Conservation (phyloP, 2,329 filamentous ascomycete species). For the Akanthomyces lecanii region DNA sequence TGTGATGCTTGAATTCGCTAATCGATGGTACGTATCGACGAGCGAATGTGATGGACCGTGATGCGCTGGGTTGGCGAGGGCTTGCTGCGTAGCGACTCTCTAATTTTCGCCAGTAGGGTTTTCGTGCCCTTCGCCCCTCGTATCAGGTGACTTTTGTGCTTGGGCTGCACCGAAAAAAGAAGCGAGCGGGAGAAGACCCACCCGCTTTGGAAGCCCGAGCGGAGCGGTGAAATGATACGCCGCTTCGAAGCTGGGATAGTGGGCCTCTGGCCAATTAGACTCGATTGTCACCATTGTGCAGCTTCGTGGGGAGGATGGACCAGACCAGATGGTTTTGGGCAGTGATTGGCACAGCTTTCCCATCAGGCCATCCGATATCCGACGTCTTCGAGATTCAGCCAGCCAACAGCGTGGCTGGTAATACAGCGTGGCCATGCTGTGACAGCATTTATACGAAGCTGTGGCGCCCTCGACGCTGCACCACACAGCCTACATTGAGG, state of each 20-base stretch:
- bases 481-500: not conserved
- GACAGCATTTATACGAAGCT: not conserved
- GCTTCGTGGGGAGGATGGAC: not conserved
- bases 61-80: slow-evolving; percentile 28
- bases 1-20: slow-evolving; percentile 40
- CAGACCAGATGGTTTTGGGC: slow-evolving; percentile 1
- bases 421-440: not conserved
- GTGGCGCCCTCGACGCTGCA: not conserved
- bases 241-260: not conserved
- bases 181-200: not conserved
- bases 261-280: not conserved
- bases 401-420: not conserved
- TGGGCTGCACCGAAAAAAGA: not conserved
- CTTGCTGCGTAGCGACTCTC: slow-evolving; percentile 17
- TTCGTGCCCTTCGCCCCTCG: slow-evolving; percentile 36
- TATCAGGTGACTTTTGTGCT: slow-evolving; percentile 29
- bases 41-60: slow-evolving; percentile 33
- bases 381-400: not conserved
- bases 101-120: slow-evolving; percentile 38
- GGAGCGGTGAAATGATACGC: slow-evolving; percentile 4
- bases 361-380: not conserved
- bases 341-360: slow-evolving; percentile 4
- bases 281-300: not conserved
- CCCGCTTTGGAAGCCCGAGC: not conserved
- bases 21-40: slow-evolving; percentile 40